These are phyloP conservation scores for Quercus suber DNA, from an alignment of 306 rosid genomes.

Conservation along the genomic window DNA sequence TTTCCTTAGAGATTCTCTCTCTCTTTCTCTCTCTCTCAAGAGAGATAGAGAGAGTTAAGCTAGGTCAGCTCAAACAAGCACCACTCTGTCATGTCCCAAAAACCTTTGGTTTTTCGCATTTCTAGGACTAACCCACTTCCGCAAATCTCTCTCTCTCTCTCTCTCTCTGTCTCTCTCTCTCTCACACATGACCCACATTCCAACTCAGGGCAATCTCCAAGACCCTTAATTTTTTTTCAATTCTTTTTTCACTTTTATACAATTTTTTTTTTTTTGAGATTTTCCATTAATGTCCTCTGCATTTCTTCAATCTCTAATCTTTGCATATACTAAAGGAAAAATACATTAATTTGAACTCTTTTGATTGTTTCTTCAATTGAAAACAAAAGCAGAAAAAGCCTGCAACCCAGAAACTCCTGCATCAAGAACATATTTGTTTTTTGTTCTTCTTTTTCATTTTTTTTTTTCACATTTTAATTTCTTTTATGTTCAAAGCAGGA, in stretches of 20 bases:
- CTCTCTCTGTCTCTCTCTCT: not conserved
- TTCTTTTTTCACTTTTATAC: not conserved
- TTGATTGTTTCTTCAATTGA: not conserved
- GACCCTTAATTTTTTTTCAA: slow-evolving; percentile 8
- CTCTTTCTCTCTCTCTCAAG: not conserved
- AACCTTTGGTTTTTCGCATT: slow-evolving; percentile 35
- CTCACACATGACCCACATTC: not conserved
- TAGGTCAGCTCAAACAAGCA: not conserved
- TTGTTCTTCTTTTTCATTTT: not conserved
- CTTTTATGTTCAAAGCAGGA: slow-evolving; percentile 10
- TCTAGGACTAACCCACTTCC: slow-evolving; percentile 31
- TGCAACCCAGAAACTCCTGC: slow-evolving; percentile 30
- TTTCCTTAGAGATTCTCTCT: not conserved
- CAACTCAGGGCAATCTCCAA: slow-evolving; percentile 26
- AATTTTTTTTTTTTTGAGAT: not conserved
- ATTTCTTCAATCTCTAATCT: not conserved
- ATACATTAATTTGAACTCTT: not conserved
- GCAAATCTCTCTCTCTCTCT: slow-evolving; percentile 26
- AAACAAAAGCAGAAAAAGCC: not conserved
- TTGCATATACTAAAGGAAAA: not conserved
- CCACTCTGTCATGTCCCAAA: slow-evolving; percentile 35
- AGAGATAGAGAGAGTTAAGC: not conserved
- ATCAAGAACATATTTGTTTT: not conserved
- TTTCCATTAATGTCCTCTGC: slow-evolving; percentile 24
- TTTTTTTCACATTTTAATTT: not conserved